A percentile compares a stretch with the other conserved stretches of the same genome.
phyloP scores from a whole-genome alignment of 805 yeast species.

The Yarrowia sp. region DNA sequence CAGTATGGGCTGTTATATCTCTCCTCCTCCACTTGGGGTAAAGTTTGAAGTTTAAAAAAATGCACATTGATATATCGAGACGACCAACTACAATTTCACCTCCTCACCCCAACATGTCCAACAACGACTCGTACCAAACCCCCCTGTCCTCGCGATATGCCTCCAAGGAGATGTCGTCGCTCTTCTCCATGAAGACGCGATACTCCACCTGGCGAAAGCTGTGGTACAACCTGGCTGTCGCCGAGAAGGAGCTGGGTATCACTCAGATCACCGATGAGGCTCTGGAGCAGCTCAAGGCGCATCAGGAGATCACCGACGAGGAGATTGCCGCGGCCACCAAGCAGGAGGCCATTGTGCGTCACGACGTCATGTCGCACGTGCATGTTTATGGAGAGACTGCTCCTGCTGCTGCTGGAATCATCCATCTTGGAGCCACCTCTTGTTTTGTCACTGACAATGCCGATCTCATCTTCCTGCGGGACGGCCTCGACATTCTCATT shows the following conservation, averaged over 20 bases:
- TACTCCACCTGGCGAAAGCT: constrained; percentile 98
- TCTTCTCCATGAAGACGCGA: constrained; percentile 90
- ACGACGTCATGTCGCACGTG: constrained; percentile 99
- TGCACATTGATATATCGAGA: constrained; percentile 5
- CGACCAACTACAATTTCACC: neutral
- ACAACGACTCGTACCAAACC: constrained; percentile 77
- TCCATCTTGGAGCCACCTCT: constrained; percentile 97
- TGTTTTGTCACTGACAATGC: constrained; percentile 98
- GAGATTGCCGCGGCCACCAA: constrained; percentile 84
- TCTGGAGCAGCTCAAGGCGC: constrained; percentile 73
- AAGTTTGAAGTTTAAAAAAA: constrained; percentile 18
- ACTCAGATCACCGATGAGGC: constrained; percentile 86
- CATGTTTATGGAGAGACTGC: constrained; percentile 90
- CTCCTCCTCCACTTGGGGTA: neutral
- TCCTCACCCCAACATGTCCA: constrained; percentile 26
- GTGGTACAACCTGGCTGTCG: constrained; percentile 93
- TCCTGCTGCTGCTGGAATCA: constrained; percentile 96
- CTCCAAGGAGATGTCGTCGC: constrained; percentile 90
- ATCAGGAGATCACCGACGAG: constrained; percentile 83
- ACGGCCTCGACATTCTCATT: constrained; percentile 88
- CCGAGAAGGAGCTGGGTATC: constrained; percentile 89
- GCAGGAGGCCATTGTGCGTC: constrained; percentile 97
- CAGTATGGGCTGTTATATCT: neutral
- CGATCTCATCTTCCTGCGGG: constrained; percentile 92
- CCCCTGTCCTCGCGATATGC: constrained; percentile 97